Evolutionary conservation across 495 filamentous ascomycete species (phyloP).

Genomic region (Annulohypoxylon bovei): DNA sequence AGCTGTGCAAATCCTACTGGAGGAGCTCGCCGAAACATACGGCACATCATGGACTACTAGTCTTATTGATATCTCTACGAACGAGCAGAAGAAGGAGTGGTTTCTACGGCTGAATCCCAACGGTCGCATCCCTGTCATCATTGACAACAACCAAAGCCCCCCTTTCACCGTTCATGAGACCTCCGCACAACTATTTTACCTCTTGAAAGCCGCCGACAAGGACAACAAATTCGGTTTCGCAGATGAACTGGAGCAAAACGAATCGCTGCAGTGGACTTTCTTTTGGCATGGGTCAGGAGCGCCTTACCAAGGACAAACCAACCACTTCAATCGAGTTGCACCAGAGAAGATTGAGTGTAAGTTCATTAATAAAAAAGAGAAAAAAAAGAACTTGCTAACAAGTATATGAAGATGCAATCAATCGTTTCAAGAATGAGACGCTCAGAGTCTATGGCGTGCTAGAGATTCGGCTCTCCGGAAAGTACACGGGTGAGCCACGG

Average conservation of each 20-base stretch:
- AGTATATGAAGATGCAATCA: conserved; percentile 57
- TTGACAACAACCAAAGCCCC: conserved; percentile 61
- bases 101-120: conserved; percentile 64
- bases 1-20: conserved; percentile 45
- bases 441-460: conserved; percentile 63
- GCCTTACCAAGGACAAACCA: conserved; percentile 48
- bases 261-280: conserved; percentile 58
- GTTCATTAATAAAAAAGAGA: conserved; percentile 11
- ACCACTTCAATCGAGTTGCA: conserved; percentile 51
- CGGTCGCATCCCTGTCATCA: conserved; percentile 61
- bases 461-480: conserved; percentile 61
- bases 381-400: not conserved
- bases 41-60: conserved; percentile 63
- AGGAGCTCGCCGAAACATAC: conserved; percentile 56
- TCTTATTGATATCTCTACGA: conserved; percentile 63
- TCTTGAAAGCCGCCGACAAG: conserved; percentile 60
- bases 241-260: conserved; percentile 54
- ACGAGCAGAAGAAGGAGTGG: conserved; percentile 69
- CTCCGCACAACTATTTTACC: conserved; percentile 62
- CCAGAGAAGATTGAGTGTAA: conserved; percentile 59
- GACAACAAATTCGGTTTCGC: conserved; percentile 57
- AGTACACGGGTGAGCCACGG: conserved; percentile 55
- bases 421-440: conserved; percentile 63
- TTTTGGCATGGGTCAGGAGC: conserved; percentile 49
- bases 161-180: conserved; percentile 65